Evolutionary conservation across 176 grass and related monocot genomes (phyloP).

Genomic region (Carex parvula): DNA sequence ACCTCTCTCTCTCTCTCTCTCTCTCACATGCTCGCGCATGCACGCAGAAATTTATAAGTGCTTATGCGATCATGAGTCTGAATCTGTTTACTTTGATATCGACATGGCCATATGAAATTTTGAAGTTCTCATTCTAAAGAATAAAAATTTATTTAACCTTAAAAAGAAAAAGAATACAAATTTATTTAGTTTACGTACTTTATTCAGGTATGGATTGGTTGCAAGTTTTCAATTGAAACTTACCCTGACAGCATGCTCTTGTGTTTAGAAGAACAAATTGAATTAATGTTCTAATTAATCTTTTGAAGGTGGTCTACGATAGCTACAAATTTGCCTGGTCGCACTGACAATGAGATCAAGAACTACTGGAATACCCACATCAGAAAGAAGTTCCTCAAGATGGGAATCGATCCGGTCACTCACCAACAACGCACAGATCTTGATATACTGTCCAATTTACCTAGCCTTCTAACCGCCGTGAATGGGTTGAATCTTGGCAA

Average conservation of each 20-base stretch:
- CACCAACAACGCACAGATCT: not conserved
- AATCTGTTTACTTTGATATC: not conserved
- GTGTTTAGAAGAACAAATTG: too few species aligned
- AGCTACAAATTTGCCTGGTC: slow-evolving; percentile 30
- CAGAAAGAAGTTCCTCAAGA: slow-evolving; percentile 30
- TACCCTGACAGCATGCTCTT: not conserved
- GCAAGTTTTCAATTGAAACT: not conserved
- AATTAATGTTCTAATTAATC: not conserved
- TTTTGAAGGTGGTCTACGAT: slow-evolving; percentile 37
- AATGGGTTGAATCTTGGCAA: not conserved
- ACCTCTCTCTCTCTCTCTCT: not conserved
- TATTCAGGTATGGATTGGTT: not conserved
- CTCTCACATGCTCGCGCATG: not conserved
- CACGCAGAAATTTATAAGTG: not conserved
- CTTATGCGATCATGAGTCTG: not conserved
- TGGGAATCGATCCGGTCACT: slow-evolving; percentile 23
- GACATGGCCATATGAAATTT: not conserved
- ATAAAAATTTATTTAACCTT: not conserved
- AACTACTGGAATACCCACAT: slow-evolving; percentile 40
- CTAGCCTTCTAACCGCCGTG: not conserved
- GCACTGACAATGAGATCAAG: slow-evolving; percentile 40
- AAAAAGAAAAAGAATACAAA: not conserved
- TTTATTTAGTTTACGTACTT: not conserved
- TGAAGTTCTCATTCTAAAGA: not conserved
- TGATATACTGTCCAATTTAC: not conserved